A percentile compares a stretch with the other conserved stretches of the same genome.
Conservation (phyloP, 192 early-diverging fungal genomes). For the Umbelopsis isabellina region DNA sequence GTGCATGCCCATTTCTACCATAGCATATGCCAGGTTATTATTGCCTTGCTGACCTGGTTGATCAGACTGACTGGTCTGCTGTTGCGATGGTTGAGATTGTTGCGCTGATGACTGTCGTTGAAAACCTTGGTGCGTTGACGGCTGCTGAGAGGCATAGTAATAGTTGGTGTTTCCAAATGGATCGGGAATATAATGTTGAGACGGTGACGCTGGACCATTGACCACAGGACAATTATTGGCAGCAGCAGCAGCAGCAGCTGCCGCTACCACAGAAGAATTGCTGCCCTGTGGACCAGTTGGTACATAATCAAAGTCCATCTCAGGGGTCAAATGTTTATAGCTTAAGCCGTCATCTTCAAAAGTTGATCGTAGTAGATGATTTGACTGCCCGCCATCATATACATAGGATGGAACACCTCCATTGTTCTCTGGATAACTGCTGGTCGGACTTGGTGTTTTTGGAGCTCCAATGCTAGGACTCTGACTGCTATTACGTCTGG, state of each 20-base stretch:
- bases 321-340: slow-evolving; percentile 24
- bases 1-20: slow-evolving; percentile 20
- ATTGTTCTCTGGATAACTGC: slow-evolving; percentile 29
- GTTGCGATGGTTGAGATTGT: neutral
- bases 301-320: slow-evolving; percentile 28
- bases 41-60: slow-evolving; percentile 15
- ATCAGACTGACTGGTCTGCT: neutral
- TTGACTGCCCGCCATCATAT: slow-evolving; percentile 2
- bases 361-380: slow-evolving; percentile 7
- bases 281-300: slow-evolving; percentile 19
- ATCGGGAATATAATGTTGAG: slow-evolving; percentile 12
- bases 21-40: slow-evolving; percentile 15
- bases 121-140: slow-evolving; percentile 3
- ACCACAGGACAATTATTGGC: slow-evolving; percentile 15
- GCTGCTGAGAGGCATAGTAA: slow-evolving; percentile 19
- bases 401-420: slow-evolving; percentile 24
- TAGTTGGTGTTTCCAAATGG: slow-evolving; percentile 20
- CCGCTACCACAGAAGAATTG: slow-evolving; percentile 7
- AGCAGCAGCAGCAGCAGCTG: slow-evolving; percentile 6
- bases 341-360: slow-evolving; percentile 27
- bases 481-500: slow-evolving; percentile 36
- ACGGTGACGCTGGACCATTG: neutral
- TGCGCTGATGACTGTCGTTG: neutral
- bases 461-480: slow-evolving; percentile 27
- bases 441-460: slow-evolving; percentile 29